phyloP scores from a whole-genome alignment of 2,329 filamentous ascomycete genomes.

The Elsinoe batatas region DNA sequence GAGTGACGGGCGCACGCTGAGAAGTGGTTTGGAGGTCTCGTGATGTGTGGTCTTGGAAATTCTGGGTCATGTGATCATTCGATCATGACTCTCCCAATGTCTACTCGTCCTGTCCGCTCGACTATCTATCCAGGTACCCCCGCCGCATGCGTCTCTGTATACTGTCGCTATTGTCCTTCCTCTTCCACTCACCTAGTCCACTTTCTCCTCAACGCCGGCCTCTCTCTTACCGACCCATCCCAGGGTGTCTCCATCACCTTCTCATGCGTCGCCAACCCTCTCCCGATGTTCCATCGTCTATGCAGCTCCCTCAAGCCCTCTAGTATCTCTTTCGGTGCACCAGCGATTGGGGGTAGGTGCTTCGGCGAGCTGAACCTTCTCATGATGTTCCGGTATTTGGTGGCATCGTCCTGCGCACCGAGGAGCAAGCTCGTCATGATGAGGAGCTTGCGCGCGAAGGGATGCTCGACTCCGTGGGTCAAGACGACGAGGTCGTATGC shows the following conservation, averaged over 20 bases:
- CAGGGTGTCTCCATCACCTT: not conserved
- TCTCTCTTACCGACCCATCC: not conserved
- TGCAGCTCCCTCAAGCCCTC: not conserved
- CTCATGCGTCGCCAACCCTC: not conserved
- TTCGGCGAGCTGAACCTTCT: not conserved
- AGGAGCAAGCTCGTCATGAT: not conserved
- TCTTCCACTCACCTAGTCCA: not conserved
- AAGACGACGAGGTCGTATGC: conserved; percentile 6
- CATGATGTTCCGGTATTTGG: not conserved
- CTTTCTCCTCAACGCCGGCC: not conserved
- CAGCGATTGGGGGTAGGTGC: not conserved
- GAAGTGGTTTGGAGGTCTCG: not conserved
- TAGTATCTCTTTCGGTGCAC: not conserved
- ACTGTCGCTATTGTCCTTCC: not conserved
- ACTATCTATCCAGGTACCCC: not conserved
- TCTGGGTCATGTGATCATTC: conserved; percentile 5
- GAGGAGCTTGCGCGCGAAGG: not conserved
- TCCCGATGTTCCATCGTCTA: not conserved
- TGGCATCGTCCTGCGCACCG: not conserved
- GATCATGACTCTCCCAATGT: not conserved
- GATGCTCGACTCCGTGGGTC: not conserved
- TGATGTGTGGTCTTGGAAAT: not conserved
- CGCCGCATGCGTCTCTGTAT: not conserved
- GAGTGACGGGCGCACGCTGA: not conserved
- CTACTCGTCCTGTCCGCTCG: not conserved